Evolutionary conservation across 768 basidiomycete genomes (phyloP).

Genomic region (Crucibulum laeve): DNA sequence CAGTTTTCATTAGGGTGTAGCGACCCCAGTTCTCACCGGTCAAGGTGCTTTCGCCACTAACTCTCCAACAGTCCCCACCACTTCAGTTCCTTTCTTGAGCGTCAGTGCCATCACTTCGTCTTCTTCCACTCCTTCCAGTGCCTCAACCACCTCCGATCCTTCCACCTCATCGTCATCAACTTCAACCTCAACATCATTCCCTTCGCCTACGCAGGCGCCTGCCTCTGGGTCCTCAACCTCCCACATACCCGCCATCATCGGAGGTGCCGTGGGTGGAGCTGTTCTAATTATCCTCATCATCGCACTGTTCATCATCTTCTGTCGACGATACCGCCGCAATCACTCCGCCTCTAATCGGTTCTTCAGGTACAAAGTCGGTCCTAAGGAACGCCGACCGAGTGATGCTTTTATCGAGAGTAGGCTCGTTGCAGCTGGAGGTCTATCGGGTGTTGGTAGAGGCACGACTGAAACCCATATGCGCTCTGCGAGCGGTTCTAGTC

Average conservation of each 20-base stretch:
- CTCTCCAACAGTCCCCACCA: constrained; percentile 9
- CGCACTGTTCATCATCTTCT: constrained; percentile 8
- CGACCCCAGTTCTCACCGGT: constrained; percentile 22
- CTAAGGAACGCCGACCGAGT: constrained; percentile 1
- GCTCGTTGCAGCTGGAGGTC: background rate
- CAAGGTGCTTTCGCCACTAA: constrained; percentile 28
- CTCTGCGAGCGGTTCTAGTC: too few species aligned
- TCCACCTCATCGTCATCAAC: constrained; percentile 6
- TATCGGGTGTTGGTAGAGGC: too few species aligned
- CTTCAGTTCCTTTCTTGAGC: constrained; percentile 5
- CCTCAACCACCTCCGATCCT: constrained; percentile 4
- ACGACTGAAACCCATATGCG: too few species aligned
- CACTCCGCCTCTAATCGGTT: constrained; percentile 6
- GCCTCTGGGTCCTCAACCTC: too few species aligned
- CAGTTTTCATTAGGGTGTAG: constrained; percentile 17
- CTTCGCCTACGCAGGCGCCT: too few species aligned
- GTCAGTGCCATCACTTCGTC: constrained; percentile 1
- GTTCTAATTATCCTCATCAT: constrained; percentile 4
- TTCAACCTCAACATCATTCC: background rate
- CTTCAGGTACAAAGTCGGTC: constrained; percentile 12
- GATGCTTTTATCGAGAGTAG: constrained; percentile 6
- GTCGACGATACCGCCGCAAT: constrained; percentile 5
- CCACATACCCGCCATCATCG: constrained; percentile 11
- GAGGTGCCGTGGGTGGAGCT: constrained; percentile 13
- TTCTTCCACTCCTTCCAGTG: constrained; percentile 2